Conservation (phyloP, 1,139 yeast genomes). For the Tardiomyces blankii region DNA sequence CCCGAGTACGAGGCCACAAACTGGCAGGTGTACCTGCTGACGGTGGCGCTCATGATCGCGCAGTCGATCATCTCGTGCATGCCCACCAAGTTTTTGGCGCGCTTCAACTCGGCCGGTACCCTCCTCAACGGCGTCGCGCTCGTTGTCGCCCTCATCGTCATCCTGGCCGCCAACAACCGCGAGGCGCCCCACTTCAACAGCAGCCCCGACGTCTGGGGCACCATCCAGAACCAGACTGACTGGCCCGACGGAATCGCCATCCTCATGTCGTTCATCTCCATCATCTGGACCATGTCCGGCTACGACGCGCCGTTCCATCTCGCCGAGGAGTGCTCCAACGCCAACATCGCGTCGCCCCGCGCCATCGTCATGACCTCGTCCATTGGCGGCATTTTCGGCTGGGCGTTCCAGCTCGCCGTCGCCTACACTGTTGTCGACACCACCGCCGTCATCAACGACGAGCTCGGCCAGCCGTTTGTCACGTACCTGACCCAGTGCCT, state of each 20-base stretch:
- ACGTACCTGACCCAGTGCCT: conserved; percentile 45
- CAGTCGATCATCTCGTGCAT: conserved; percentile 38
- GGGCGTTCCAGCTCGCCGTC: conserved; percentile 51
- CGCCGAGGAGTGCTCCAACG: conserved; percentile 60
- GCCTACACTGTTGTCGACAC: conserved; percentile 53
- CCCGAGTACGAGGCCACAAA: conserved; percentile 33
- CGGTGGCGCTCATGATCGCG: conserved; percentile 35
- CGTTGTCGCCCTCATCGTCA: not conserved
- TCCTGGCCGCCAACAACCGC: conserved; percentile 31
- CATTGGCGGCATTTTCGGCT: conserved; percentile 52
- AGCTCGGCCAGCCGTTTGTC: conserved; percentile 58
- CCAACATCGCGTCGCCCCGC: conserved; percentile 51
- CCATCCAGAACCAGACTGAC: conserved; percentile 42
- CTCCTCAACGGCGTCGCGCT: conserved; percentile 32
- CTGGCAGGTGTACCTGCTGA: conserved; percentile 41
- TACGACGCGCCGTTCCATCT: conserved; percentile 63
- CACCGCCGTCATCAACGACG: conserved; percentile 38
- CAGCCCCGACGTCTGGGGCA: conserved; percentile 34
- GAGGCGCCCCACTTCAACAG: not conserved
- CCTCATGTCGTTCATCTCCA: conserved; percentile 51
- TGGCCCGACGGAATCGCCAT: conserved; percentile 57
- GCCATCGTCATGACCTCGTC: conserved; percentile 58
- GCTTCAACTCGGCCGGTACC: conserved; percentile 50
- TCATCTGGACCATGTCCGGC: conserved; percentile 70
- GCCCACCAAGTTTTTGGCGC: conserved; percentile 42